These are phyloP conservation scores for Avicennia marina DNA, from an alignment of 257 asterid species.

Conservation along the genomic window DNA sequence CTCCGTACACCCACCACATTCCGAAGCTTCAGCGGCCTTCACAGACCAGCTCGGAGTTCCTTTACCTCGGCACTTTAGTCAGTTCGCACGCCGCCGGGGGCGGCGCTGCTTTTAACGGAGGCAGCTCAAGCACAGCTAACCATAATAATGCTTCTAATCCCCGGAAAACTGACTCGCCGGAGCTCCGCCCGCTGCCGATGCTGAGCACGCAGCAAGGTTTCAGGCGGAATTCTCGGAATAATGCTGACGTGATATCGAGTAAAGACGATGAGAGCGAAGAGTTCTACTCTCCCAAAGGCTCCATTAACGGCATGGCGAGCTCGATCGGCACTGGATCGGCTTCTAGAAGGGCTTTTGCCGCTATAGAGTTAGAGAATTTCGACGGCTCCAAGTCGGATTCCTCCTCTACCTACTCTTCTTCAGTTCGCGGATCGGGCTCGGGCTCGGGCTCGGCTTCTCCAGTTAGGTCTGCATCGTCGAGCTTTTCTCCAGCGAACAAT, in stretches of 20 bases:
- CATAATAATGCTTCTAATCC: constrained; percentile 22
- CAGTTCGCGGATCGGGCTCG: constrained; percentile 59
- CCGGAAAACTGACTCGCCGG: constrained; percentile 73
- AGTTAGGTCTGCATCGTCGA: constrained; percentile 65
- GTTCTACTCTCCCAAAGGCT: constrained; percentile 86
- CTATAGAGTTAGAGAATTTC: constrained; percentile 45
- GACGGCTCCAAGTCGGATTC: constrained; percentile 51
- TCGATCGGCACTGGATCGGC: constrained; percentile 69
- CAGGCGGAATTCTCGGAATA: constrained; percentile 25
- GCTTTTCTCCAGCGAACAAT: constrained; percentile 67
- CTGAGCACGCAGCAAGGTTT: constrained; percentile 29
- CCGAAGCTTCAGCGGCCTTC: constrained; percentile 91
- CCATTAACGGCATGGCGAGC: constrained; percentile 63
- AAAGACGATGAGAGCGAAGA: constrained; percentile 58
- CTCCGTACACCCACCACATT: constrained; percentile 20
- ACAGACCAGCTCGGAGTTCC: constrained; percentile 82
- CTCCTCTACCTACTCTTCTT: constrained; percentile 60
- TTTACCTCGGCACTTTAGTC: constrained; percentile 86
- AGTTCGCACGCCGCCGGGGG: constrained; percentile 51
- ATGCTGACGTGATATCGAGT: constrained; percentile 38
- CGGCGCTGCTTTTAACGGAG: constrained; percentile 18
- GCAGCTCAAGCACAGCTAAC: constrained; percentile 13
- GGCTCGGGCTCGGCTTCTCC: constrained; percentile 41
- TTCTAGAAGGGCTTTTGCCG: constrained; percentile 60
- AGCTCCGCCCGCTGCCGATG: constrained; percentile 89